Conservation (phyloP, 495 filamentous ascomycete genomes). For the Aspergillus saccharolyticus region DNA sequence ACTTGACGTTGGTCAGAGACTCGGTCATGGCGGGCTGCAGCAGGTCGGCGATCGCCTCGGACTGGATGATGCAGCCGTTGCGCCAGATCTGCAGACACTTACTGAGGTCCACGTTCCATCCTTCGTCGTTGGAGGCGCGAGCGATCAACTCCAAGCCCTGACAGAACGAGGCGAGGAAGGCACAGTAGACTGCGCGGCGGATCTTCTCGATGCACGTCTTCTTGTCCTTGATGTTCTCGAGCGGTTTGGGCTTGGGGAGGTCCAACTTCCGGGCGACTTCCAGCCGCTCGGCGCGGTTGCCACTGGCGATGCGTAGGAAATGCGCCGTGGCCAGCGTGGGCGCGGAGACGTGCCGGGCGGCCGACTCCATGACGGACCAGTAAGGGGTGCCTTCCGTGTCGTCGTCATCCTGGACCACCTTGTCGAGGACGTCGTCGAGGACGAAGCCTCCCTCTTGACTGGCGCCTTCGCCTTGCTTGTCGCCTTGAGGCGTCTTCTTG, state of each 20-base stretch:
- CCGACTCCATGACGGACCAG: constrained; percentile 60
- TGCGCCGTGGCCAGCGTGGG: constrained; percentile 62
- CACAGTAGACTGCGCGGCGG: constrained; percentile 55
- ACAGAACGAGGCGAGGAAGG: constrained; percentile 58
- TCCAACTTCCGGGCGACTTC: constrained; percentile 41
- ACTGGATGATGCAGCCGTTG: constrained; percentile 68
- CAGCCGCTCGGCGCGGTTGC: constrained; percentile 51
- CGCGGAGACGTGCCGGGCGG: constrained; percentile 55
- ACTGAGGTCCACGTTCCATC: constrained; percentile 58
- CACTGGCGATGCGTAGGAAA: constrained; percentile 60
- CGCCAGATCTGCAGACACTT: constrained; percentile 66
- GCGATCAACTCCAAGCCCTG: constrained; percentile 67
- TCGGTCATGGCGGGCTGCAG: constrained; percentile 41
- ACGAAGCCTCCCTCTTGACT: constrained; percentile 40
- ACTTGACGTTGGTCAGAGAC: constrained; percentile 36
- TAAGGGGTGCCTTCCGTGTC: constrained; percentile 64
- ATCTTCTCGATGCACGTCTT: constrained; percentile 54
- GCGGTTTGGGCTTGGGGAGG: constrained; percentile 37
- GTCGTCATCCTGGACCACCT: constrained; percentile 69
- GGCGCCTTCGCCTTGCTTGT: constrained; percentile 37
- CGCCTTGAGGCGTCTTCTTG: constrained; percentile 36
- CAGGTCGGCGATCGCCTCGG: constrained; percentile 60
- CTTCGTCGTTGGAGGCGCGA: constrained; percentile 53
- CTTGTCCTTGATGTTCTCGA: constrained; percentile 39
- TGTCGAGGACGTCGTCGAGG: constrained; percentile 63